Evolutionary conservation across 805 yeast species (phyloP).

Genomic region (Saccharomycopsis sp.): DNA sequence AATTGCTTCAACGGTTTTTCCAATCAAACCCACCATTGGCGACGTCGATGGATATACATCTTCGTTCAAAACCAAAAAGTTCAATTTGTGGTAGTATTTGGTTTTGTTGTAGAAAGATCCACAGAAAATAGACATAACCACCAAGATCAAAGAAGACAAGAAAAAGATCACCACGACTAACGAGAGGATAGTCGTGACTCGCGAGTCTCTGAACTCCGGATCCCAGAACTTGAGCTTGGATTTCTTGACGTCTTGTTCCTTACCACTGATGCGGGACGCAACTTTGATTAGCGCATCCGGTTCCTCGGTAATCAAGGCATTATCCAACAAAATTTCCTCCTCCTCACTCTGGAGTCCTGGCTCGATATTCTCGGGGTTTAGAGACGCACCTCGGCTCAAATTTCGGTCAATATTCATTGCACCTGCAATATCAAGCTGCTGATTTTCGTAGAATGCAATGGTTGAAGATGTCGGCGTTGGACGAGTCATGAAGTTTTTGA

Average conservation of each 20-base stretch:
- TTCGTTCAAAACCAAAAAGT: conserved; percentile 30
- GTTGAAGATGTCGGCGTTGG: neutral
- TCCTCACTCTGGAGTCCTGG: neutral
- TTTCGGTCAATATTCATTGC: neutral
- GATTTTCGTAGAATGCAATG: neutral
- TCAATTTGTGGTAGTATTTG: conserved; percentile 24
- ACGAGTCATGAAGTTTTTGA: neutral
- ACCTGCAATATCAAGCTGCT: neutral
- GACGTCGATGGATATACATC: conserved; percentile 22
- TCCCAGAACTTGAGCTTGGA: conserved; percentile 14
- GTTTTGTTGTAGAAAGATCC: conserved; percentile 31
- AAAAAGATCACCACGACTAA: conserved; percentile 1
- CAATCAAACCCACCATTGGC: conserved; percentile 20
- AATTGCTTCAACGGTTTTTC: conserved; percentile 15
- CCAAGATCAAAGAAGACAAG: conserved; percentile 24
- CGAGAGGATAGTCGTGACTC: conserved; percentile 2
- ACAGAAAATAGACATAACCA: conserved; percentile 31
- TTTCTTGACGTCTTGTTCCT: neutral
- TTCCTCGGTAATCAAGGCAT: neutral
- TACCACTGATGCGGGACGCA: neutral
- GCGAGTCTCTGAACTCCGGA: conserved; percentile 4
- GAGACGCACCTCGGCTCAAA: neutral
- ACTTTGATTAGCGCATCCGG: neutral
- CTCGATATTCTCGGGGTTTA: neutral
- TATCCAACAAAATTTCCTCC: neutral